These are phyloP conservation scores for Adansonia digitata DNA, from an alignment of 345 rosid species.

Conservation along the genomic window DNA sequence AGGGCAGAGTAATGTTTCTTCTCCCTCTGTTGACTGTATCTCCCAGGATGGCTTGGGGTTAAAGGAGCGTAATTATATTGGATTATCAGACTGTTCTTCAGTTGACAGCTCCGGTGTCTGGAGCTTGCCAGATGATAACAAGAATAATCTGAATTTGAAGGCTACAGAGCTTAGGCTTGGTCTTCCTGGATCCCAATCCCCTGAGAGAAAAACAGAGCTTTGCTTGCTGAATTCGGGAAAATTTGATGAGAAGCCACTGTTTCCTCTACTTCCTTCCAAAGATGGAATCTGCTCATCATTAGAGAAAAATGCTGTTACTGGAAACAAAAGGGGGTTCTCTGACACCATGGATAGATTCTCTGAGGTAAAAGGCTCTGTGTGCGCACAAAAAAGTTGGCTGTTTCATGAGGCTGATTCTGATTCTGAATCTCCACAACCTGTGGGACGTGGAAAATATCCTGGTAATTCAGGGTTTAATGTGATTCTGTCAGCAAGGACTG, in stretches of 20 bases:
- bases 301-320: slow-evolving; percentile 49
- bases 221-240: slow-evolving; percentile 43
- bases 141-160: slow-evolving; percentile 62
- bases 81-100: slow-evolving; percentile 71
- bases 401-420: slow-evolving; percentile 38
- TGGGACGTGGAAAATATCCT: slow-evolving; percentile 37
- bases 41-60: slow-evolving; percentile 40
- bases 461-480: slow-evolving; percentile 46
- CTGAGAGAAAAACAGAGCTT: slow-evolving; percentile 48
- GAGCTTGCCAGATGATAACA: slow-evolving; percentile 36
- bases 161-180: slow-evolving; percentile 87
- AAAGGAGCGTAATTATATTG: slow-evolving; percentile 72
- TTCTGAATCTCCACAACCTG: slow-evolving; percentile 34
- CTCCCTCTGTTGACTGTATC: slow-evolving; percentile 39
- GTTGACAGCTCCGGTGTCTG: slow-evolving; percentile 64
- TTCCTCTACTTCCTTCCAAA: slow-evolving; percentile 65
- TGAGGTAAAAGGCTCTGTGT: slow-evolving; percentile 47
- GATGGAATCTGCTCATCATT: slow-evolving; percentile 43
- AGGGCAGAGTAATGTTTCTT: slow-evolving; percentile 40
- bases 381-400: slow-evolving; percentile 65
- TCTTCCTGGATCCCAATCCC: slow-evolving; percentile 77
- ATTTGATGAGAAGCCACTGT: slow-evolving; percentile 65
- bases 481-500: slow-evolving; percentile 38
- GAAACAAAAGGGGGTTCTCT: slow-evolving; percentile 81
- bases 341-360: slow-evolving; percentile 70